These are phyloP conservation scores for Eucalyptus cloeziana DNA, from an alignment of 345 rosid genomes.

Conservation along the genomic window DNA sequence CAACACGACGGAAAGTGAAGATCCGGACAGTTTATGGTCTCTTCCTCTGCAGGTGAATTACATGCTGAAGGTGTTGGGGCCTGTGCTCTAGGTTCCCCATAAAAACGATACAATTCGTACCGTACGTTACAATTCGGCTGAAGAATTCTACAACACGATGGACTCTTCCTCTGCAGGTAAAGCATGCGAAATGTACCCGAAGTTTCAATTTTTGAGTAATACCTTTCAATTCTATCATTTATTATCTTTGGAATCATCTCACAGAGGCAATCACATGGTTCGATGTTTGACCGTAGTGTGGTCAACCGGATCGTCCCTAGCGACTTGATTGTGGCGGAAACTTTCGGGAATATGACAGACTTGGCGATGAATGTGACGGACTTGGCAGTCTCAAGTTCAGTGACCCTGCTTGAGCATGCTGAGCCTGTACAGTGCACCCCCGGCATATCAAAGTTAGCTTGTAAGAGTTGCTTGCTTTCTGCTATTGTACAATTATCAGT, in stretches of 20 bases:
- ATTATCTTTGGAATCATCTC: not conserved
- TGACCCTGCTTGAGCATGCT: not conserved
- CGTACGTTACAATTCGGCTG: too few relatives aligned
- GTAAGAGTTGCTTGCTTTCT: too few relatives aligned
- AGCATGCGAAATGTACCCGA: not conserved
- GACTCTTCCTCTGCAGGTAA: not conserved
- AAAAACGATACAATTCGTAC: fast-evolving
- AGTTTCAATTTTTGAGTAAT: too few relatives aligned
- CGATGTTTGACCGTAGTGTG: too few relatives aligned
- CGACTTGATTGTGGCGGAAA: too few relatives aligned
- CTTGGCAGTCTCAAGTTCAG: not conserved
- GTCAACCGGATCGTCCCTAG: too few relatives aligned
- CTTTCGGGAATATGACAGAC: fast-evolving
- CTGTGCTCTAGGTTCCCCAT: too few relatives aligned
- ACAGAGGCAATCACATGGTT: too few relatives aligned
- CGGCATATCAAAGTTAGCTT: too few relatives aligned
- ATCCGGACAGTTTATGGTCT: not conserved
- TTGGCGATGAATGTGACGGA: not conserved
- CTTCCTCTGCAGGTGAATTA: not conserved
- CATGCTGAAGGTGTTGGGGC: too few relatives aligned
- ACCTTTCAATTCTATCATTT: too few relatives aligned
- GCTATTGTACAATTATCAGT: fast-evolving
- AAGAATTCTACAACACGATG: not conserved
- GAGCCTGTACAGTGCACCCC: fast-evolving
- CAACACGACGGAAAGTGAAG: not conserved